A percentile compares a stretch with the other conserved stretches of the same genome.
Evolutionary conservation across 2,329 filamentous ascomycete species (phyloP).

Genomic region (Monilinia fructicola): DNA sequence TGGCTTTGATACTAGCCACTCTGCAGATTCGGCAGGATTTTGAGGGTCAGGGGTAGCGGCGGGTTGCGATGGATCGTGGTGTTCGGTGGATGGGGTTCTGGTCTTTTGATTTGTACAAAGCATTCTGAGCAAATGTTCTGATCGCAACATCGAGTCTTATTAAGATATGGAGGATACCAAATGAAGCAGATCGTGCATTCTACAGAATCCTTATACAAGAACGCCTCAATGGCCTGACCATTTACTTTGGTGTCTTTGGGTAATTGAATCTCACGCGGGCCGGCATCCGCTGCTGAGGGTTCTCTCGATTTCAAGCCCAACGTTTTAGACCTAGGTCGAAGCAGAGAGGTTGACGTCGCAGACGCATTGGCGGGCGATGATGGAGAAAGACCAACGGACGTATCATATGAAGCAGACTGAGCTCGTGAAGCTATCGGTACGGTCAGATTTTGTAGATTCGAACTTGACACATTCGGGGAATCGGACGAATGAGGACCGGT

Average conservation of each 20-base stretch:
- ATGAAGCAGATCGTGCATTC: conserved; percentile 98
- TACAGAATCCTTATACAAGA: conserved; percentile 83
- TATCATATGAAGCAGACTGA: conserved; percentile 76
- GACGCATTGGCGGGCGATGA: conserved; percentile 53
- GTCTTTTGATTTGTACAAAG: conserved; percentile 96
- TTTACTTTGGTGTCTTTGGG: conserved; percentile 86
- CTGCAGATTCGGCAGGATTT: conserved; percentile 44
- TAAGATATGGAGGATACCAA: conserved; percentile 91
- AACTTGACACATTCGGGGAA: conserved; percentile 53
- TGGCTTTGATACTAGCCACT: conserved; percentile 82
- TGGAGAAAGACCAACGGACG: conserved; percentile 54
- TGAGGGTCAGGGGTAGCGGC: conserved; percentile 38
- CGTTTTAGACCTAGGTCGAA: conserved; percentile 85
- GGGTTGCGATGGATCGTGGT: conserved; percentile 35
- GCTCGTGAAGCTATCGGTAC: conserved; percentile 78
- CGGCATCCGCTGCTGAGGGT: conserved; percentile 67
- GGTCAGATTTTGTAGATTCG: conserved; percentile 68
- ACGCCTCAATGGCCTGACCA: conserved; percentile 89
- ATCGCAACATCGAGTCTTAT: conserved; percentile 91
- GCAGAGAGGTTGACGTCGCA: conserved; percentile 54
- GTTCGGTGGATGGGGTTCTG: conserved; percentile 83
- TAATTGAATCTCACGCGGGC: conserved; percentile 74
- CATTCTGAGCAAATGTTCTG: conserved; percentile 97
- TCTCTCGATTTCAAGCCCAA: conserved; percentile 78
- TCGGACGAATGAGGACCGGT: conserved; percentile 48